phyloP scores from a whole-genome alignment of 1,139 yeast genomes.

The Taiozyma sp. region DNA sequence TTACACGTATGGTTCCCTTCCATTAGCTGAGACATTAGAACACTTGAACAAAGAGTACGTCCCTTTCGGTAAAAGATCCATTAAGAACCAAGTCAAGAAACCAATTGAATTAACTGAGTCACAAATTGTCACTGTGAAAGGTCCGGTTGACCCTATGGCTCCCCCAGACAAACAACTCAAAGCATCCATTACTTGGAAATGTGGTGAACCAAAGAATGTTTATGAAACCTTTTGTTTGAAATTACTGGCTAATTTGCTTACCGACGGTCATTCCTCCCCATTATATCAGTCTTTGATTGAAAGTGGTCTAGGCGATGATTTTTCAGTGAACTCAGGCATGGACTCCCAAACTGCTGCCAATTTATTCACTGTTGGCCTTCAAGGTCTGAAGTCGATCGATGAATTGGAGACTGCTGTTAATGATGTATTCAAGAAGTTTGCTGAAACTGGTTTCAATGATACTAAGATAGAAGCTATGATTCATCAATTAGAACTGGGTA shows the following conservation, averaged over 20 bases:
- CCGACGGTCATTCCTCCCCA: slow-evolving; percentile 92
- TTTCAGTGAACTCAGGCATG: slow-evolving; percentile 81
- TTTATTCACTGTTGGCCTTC: slow-evolving; percentile 80
- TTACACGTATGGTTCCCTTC: slow-evolving; percentile 80
- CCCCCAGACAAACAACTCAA: slow-evolving; percentile 68
- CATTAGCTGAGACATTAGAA: slow-evolving; percentile 54
- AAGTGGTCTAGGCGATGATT: slow-evolving; percentile 79
- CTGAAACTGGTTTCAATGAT: slow-evolving; percentile 44
- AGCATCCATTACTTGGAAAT: slow-evolving; percentile 81
- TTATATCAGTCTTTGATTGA: slow-evolving; percentile 82
- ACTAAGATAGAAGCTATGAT: slow-evolving; percentile 76
- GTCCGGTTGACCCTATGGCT: slow-evolving; percentile 83
- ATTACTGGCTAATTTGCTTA: slow-evolving; percentile 62
- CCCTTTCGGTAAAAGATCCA: slow-evolving; percentile 46
- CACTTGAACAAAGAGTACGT: slow-evolving; percentile 49
- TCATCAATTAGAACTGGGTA: slow-evolving; percentile 79
- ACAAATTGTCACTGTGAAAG: slow-evolving; percentile 40
- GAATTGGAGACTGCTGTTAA: slow-evolving; percentile 38
- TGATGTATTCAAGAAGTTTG: slow-evolving; percentile 40
- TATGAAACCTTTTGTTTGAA: slow-evolving; percentile 73
- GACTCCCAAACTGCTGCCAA: slow-evolving; percentile 78
- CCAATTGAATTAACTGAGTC: slow-evolving; percentile 41
- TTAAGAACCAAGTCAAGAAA: slow-evolving; percentile 19
- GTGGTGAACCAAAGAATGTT: slow-evolving; percentile 66
- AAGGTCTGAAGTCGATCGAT: slow-evolving; percentile 56